Evolutionary conservation across 2,329 filamentous ascomycete genomes (phyloP), one percentile per base, ranked within the genome.

Genomic region (Epichloe festucae): DNA sequence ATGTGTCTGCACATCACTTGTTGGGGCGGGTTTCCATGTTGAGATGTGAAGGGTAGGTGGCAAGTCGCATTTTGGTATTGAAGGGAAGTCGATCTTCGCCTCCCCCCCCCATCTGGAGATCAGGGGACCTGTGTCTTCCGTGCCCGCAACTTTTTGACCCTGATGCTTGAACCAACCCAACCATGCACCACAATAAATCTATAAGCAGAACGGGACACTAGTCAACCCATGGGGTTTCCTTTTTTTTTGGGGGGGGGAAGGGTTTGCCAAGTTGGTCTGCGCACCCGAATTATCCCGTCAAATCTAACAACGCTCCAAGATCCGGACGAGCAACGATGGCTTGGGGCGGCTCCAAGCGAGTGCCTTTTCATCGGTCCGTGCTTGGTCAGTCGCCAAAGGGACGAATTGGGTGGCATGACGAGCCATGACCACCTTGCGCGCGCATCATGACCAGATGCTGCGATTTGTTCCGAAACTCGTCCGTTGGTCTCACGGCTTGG

Each of bases 401-500:
- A 23, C 21, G 27, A 34, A 35, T 35, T 15, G 21, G n/a, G 43
- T 15, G 23, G 14, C 43, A 46, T 4, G 35, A 21, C 4, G 23
- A 46, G 27, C 41, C 42, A 45, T 38, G 35, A 39, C 46, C 46
- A 47, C 34, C 46, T 19, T 4, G 46, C 31, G 31, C 44, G n/a
- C 21, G 34, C 31, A 21, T 35, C 46, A 21, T 17, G 21, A 39
- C 12, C 23, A 5, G 23, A 19, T 42, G 27, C 11, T 43, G 7
- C 39, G 17, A 46, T 46, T 14, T 43, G 27, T 23, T 23, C 41
- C 23, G 41, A 43, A 23, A 19, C 21, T 51, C 42, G 35, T n/a
- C 34, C 34, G 42, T 34, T 51, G 49, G 43, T 41, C 43, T 40
- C 35, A 21, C 49, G 43, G 49, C 49, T 46, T 34, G 49, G 43